phyloP scores from a whole-genome alignment of 2,329 filamentous ascomycete genomes.

The Fusarium neocosmosporiellum region DNA sequence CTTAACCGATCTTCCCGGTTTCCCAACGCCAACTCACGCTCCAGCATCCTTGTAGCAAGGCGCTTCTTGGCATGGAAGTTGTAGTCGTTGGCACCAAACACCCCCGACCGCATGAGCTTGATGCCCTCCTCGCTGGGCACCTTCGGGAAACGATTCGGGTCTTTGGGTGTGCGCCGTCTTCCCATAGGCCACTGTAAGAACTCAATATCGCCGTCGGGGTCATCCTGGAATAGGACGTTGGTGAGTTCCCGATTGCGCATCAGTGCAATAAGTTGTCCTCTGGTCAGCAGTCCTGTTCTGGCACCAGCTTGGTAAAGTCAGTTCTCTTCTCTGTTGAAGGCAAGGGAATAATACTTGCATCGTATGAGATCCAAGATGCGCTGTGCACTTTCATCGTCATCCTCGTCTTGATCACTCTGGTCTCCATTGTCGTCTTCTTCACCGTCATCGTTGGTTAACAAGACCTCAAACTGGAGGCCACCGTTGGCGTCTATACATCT shows the following conservation, averaged over 20 bases:
- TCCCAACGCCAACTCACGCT: slow-evolving; percentile 83
- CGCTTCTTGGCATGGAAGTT: slow-evolving; percentile 66
- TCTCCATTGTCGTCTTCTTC: slow-evolving; percentile 40
- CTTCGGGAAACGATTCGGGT: slow-evolving; percentile 77
- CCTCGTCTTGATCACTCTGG: slow-evolving; percentile 35
- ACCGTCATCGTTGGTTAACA: slow-evolving; percentile 28
- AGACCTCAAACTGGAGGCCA: slow-evolving; percentile 36
- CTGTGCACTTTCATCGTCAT: slow-evolving; percentile 42
- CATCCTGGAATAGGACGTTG: slow-evolving; percentile 50
- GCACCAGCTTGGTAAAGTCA: slow-evolving; percentile 38
- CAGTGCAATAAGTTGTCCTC: slow-evolving; percentile 53
- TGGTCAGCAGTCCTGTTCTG: slow-evolving; percentile 47
- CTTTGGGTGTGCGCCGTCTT: slow-evolving; percentile 54
- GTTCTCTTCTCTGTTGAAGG: background rate
- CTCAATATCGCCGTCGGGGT: slow-evolving; percentile 52
- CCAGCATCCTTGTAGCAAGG: slow-evolving; percentile 77
- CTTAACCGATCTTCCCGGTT: slow-evolving; percentile 67
- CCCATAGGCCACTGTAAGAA: slow-evolving; percentile 57
- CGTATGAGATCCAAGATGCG: slow-evolving; percentile 48
- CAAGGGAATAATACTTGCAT: slow-evolving; percentile 36
- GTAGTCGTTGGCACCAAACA: slow-evolving; percentile 77
- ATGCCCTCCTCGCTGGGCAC: slow-evolving; percentile 82
- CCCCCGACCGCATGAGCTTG: slow-evolving; percentile 83
- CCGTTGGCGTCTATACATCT: slow-evolving; percentile 23
- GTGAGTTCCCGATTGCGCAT: slow-evolving; percentile 54